These are phyloP conservation scores for Suillus alpinus DNA, from an alignment of 768 basidiomycete genomes.

Conservation along the genomic window DNA sequence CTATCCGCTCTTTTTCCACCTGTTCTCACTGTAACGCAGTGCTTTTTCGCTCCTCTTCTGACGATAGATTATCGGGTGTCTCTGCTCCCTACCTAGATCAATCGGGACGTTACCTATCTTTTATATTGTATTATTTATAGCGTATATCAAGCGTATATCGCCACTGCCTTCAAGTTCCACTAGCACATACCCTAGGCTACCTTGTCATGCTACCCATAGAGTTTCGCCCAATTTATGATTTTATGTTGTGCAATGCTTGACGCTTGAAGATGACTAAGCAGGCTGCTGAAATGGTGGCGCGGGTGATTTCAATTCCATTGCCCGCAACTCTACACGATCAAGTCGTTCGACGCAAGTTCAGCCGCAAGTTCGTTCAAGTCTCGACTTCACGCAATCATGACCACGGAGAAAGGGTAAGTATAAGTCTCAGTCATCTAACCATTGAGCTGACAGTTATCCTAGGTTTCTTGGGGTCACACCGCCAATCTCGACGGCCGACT, in stretches of 20 bases:
- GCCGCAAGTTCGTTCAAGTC: constrained; percentile 1
- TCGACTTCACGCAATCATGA: constrained; percentile 25
- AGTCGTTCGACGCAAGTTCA: constrained; percentile 10
- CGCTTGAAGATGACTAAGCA: constrained; percentile 3
- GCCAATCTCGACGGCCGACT: constrained; percentile 77
- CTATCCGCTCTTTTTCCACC: not conserved
- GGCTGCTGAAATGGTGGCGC: not conserved
- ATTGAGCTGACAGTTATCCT: constrained; percentile 12
- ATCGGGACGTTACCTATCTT: not conserved
- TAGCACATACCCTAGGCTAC: not conserved
- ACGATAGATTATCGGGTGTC: not conserved
- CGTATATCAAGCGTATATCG: not conserved
- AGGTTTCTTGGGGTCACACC: constrained; percentile 83
- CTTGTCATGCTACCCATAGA: not conserved
- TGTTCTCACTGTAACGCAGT: not conserved
- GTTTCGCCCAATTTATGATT: not conserved
- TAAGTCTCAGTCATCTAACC: constrained; percentile 8
- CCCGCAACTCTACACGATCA: constrained; percentile 4
- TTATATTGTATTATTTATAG: not conserved
- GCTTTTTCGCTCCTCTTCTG: not conserved
- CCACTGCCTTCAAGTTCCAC: not conserved
- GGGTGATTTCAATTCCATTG: not conserved
- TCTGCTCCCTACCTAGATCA: not conserved
- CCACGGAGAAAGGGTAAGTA: constrained; percentile 41
- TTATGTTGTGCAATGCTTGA: not conserved